phyloP scores from a whole-genome alignment of 306 rosid species.

The Medicago truncatula region DNA sequence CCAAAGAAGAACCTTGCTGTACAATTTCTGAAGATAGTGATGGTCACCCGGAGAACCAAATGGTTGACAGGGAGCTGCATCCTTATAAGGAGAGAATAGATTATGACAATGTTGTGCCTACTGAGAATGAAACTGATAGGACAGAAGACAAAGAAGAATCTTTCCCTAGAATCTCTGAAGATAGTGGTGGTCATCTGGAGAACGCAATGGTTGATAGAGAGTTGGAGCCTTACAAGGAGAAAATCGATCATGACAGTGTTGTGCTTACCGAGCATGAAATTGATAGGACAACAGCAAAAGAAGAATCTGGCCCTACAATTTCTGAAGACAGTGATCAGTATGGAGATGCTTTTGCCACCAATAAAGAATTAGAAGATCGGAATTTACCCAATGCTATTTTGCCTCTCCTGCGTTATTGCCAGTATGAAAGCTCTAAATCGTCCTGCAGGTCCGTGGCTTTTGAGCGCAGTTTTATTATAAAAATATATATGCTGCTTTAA shows the following conservation, averaged over 20 bases:
- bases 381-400: constrained; percentile 75
- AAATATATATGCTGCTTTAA: constrained; percentile 5
- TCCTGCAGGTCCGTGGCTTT: constrained; percentile 79
- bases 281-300: constrained; percentile 45
- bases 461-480: constrained; percentile 13
- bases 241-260: constrained; percentile 36
- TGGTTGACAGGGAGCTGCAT: constrained; percentile 50
- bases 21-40: constrained; percentile 50
- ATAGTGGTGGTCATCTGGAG: constrained; percentile 49
- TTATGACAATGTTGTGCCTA: constrained; percentile 44
- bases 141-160: constrained; percentile 54
- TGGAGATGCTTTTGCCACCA: constrained; percentile 58
- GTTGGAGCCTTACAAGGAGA: constrained; percentile 45
- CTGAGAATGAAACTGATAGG: constrained; percentile 53
- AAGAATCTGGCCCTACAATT: constrained; percentile 51
- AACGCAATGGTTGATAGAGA: constrained; percentile 48
- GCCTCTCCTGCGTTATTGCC: constrained; percentile 82
- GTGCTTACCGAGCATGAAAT: constrained; percentile 53
- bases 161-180: constrained; percentile 41
- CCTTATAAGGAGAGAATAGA: constrained; percentile 37
- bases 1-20: constrained; percentile 51
- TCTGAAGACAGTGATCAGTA: constrained; percentile 57
- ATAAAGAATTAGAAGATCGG: constrained; percentile 67
- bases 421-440: constrained; percentile 97
- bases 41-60: constrained; percentile 50